Evolutionary conservation across 352 stramenopile genomes (phyloP), one percentile per base, ranked within the genome.

Genomic region (Discostella stelligera): DNA sequence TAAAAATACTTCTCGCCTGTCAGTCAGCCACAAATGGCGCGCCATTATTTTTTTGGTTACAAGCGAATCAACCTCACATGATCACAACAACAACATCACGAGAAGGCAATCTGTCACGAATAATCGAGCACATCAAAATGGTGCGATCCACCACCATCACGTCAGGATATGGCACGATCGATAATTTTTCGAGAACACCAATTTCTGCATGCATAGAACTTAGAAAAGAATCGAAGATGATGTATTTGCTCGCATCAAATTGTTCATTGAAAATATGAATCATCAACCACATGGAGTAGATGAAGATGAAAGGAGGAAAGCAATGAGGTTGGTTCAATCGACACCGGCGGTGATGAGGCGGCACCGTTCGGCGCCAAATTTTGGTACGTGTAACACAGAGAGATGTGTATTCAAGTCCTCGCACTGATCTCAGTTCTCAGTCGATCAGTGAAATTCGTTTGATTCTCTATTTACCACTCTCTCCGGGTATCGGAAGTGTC

Each of bases 271-370:
- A 20, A 59, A 59, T 56, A 41, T 37, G 25, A 67, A 27, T 10
- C 32, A 53, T 44, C 59, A 56, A 23, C 21, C 9, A 10, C 7
- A 44, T 14, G 37, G 37, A 44, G 37, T 44, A 44, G 23, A 44
- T 41, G 39, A 67, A 55, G 20, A 20, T 41, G 41, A 66, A 66
- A 61, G 20, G 39, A 61, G 20, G 39, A 61, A 18, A 67, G 60
- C n/a, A 44, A 44, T 30, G 18, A 61, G 14, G 18, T 11, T 16
- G 25, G 58, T 63, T 52, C 39, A 52, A 13, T 74, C 66, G 0
- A 56, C 53, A 58, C 56, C 66, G 23, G 25, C 32, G 13, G 46
- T 71, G 53, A 67, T 55, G 20, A 18, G 20, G n/a, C 37, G 59
- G 13, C 59, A 44, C 20, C 39, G 54, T 53, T 67, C 59, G 25